phyloP scores from a whole-genome alignment of 495 filamentous ascomycete genomes.

The Penicillium longicatenatum region DNA sequence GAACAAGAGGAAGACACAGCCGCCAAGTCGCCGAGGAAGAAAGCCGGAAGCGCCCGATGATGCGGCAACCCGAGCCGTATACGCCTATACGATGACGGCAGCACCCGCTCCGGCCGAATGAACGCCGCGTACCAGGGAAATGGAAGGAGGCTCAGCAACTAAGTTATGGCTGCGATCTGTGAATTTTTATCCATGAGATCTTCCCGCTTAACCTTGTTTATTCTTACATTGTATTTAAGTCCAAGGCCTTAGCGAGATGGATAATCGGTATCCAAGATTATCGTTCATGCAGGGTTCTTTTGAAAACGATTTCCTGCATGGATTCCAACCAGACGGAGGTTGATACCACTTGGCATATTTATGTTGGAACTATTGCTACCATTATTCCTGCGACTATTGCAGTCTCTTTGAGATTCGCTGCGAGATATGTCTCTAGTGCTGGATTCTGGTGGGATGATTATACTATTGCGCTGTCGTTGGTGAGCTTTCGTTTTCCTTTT shows the following conservation, averaged over 20 bases:
- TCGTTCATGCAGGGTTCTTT: neutral
- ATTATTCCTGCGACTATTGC: slow-evolving; percentile 34
- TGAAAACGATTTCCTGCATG: slow-evolving; percentile 14
- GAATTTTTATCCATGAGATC: neutral
- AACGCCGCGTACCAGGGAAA: neutral
- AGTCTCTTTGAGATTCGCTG: slow-evolving; percentile 30
- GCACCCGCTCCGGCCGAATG: slow-evolving; percentile 6
- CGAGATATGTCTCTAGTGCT: slow-evolving; percentile 28
- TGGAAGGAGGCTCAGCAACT: slow-evolving; percentile 9
- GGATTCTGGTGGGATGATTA: slow-evolving; percentile 45
- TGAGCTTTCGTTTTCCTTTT: slow-evolving; percentile 9
- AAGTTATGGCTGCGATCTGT: neutral
- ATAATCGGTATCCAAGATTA: neutral
- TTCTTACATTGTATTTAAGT: neutral
- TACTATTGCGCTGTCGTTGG: slow-evolving; percentile 32
- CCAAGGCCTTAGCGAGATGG: no score
- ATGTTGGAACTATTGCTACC: slow-evolving; percentile 31
- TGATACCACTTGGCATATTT: slow-evolving; percentile 27
- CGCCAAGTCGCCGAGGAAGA: neutral
- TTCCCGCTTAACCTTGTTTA: neutral
- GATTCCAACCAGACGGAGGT: slow-evolving; percentile 11
- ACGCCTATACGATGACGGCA: neutral
- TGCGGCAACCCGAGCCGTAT: slow-evolving; percentile 14
- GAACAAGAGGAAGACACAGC: no score
- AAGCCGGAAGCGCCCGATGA: slow-evolving; percentile 9